Base-by-base conservation (phyloP, 345 rosid genomes). In the Camelina laxa region DNA sequence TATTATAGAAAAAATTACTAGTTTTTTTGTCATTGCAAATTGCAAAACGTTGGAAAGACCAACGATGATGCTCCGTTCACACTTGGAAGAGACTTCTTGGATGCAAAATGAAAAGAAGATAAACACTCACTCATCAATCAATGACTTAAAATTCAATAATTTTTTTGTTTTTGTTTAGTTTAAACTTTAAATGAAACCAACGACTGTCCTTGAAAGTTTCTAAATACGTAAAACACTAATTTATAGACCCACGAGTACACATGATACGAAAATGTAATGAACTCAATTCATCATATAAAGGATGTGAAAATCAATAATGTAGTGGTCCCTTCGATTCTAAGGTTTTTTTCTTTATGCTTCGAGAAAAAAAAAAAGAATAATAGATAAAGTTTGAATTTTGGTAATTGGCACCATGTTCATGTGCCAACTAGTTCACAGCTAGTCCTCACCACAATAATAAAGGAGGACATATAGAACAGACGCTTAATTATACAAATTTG, bases 371-470 rank as follows among this genome's bases (percentile, higher is more conserved):
- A 21, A 49, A 31, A 3, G 30, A 30, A 24, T 4, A 33, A 39
- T 1, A 38, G 50, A 13, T 30, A 50, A 44, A 67, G 20, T 57
- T 17, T 70, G 7, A 13, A 45, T 42, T 33, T 27, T 58, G 19
- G 33, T 60, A 60, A 70, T 33, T 60, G 59, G 59, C 74, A 59
- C 24, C 66, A 70, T 70, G 67, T 59, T 70, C 64, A 57, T 69
- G 62, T 54, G 72, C 72, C 72, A 54, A 68, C 72, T 22, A 68
- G 61, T 68, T 54, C 24, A 68, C 62, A 68, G 50, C 39, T 54
- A 67, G 60, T 38, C 61, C 14, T 53, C 51, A 50, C 48, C 70
- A 33, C 45, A 48, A 27, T 9, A 22, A 4, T 24, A n/a, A 62
- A 41, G 1, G 12, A 15, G 36, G 51, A 7, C 4, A 22, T 42